Percentiles rank a stretch among this genome's conserved stretches.
Conservation (phyloP, 129 eudicot genomes). For the Apium graveolens region DNA sequence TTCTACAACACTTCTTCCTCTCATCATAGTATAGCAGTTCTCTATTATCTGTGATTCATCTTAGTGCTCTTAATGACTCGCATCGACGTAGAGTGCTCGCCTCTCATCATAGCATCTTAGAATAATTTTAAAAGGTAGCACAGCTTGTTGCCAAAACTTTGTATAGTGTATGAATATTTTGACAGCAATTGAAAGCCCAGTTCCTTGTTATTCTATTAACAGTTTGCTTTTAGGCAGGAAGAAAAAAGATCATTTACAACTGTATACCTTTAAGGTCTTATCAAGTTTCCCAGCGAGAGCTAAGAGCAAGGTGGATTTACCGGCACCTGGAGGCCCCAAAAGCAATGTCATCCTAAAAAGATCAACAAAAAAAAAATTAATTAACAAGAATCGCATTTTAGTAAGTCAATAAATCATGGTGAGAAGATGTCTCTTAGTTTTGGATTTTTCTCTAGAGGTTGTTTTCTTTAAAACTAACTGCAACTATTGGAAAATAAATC, state of each 20-base stretch:
- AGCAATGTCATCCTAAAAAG: constrained; percentile 83
- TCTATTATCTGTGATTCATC: too few species aligned
- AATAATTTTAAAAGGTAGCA: background rate
- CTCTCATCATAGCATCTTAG: background rate
- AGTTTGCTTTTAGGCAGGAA: background rate
- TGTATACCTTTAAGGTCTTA: constrained; percentile 55
- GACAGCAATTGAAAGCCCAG: background rate
- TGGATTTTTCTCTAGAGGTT: background rate
- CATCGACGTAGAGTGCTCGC: background rate
- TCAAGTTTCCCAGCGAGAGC: constrained; percentile 93
- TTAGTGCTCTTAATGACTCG: too few species aligned
- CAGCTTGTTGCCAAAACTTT: background rate
- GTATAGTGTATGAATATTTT: background rate
- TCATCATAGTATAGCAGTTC: too few species aligned
- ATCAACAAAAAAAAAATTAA: constrained; percentile 6
- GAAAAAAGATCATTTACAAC: background rate
- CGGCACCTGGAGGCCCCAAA: constrained; percentile 93
- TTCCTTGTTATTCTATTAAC: background rate
- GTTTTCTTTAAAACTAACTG: background rate
- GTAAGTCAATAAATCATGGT: background rate
- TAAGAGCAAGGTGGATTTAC: constrained; percentile 75
- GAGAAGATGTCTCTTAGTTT: background rate
- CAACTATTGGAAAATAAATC: background rate
- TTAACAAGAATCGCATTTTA: background rate
- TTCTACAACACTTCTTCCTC: too few species aligned